phyloP scores from a whole-genome alignment of 1,139 yeast genomes.

The Candida glucosophila region DNA sequence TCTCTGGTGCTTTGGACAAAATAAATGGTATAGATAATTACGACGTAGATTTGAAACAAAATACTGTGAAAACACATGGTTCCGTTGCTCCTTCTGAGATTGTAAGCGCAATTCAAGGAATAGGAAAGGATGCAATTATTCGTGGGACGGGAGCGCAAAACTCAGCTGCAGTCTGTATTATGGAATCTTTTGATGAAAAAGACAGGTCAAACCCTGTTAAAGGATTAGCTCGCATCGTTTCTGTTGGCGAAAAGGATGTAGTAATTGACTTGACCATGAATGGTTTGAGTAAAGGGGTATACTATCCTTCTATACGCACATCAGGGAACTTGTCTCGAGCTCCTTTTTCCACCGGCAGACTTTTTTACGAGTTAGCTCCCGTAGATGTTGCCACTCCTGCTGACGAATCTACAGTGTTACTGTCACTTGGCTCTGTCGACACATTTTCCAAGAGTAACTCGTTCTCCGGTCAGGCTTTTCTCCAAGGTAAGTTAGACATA shows the following conservation, averaged over 20 bases:
- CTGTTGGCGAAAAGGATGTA: slow-evolving; percentile 41
- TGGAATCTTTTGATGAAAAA: slow-evolving; percentile 57
- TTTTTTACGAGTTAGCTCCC: slow-evolving; percentile 39
- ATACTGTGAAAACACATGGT: slow-evolving; percentile 60
- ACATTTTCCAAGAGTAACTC: slow-evolving; percentile 6
- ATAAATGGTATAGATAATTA: slow-evolving; percentile 39
- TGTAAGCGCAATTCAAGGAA: slow-evolving; percentile 53
- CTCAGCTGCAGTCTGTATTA: slow-evolving; percentile 84
- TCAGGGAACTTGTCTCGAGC: slow-evolving; percentile 76
- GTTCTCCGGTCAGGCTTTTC: slow-evolving; percentile 56
- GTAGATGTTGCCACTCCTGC: slow-evolving; percentile 36
- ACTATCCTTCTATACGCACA: slow-evolving; percentile 59
- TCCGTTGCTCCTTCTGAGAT: slow-evolving; percentile 61
- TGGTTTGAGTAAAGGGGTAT: slow-evolving; percentile 57
- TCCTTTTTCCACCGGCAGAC: slow-evolving; percentile 57
- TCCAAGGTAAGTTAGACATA: slow-evolving; percentile 50
- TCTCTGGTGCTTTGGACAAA: slow-evolving; percentile 41
- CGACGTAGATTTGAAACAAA: slow-evolving; percentile 44
- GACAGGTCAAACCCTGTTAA: slow-evolving; percentile 56
- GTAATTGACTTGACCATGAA: slow-evolving; percentile 73
- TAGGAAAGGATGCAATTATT: slow-evolving; percentile 83
- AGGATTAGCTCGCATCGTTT: slow-evolving; percentile 84
- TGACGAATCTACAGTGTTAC: slow-evolving; percentile 21
- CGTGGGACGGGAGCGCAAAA: slow-evolving; percentile 86
- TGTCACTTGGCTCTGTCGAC: slow-evolving; percentile 27